These are phyloP conservation scores for Xerocomellus chrysenteron DNA, from an alignment of 768 basidiomycete species.

Conservation along the genomic window DNA sequence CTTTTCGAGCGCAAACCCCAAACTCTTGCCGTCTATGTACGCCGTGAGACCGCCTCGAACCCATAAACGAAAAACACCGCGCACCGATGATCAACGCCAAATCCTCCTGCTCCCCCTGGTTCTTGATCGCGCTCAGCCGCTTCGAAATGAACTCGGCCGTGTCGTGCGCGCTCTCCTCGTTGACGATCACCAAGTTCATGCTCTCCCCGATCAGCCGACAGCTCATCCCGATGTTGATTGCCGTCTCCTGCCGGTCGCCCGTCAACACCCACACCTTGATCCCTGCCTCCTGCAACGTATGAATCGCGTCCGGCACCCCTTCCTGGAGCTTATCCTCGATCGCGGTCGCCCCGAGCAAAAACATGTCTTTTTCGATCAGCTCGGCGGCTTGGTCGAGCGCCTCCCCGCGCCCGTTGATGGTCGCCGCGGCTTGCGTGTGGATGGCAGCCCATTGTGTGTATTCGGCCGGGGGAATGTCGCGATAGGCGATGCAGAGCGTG, in stretches of 20 bases:
- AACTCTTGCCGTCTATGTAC: conserved; percentile 84
- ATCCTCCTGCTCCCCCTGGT: conserved; percentile 95
- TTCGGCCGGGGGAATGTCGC: conserved; percentile 89
- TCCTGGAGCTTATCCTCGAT: conserved; percentile 99
- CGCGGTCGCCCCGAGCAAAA: conserved; percentile 92
- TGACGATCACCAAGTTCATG: conserved; percentile 97
- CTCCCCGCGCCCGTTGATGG: conserved; percentile 92
- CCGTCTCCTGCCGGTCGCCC: conserved; percentile 97
- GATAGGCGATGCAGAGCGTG: conserved; percentile 93
- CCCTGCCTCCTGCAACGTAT: conserved; percentile 95
- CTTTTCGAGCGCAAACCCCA: conserved; percentile 91
- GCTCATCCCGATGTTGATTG: conserved; percentile 98
- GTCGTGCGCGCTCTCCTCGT: conserved; percentile 79
- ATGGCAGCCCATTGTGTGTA: conserved; percentile 87
- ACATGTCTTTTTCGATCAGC: conserved; percentile 91
- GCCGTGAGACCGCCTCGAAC: neutral
- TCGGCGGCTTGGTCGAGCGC: conserved; percentile 95
- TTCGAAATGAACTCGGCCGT: conserved; percentile 87
- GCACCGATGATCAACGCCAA: conserved; percentile 91
- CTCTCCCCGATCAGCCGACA: conserved; percentile 96
- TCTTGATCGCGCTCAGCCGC: conserved; percentile 89
- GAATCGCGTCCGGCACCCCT: conserved; percentile 97
- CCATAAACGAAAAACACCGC: conserved; percentile 10
- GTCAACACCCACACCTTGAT: conserved; percentile 99
- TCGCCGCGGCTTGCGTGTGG: conserved; percentile 90